Base-by-base conservation (phyloP, 2,329 filamentous ascomycete species). In the Aspergillus eucalypticola region DNA sequence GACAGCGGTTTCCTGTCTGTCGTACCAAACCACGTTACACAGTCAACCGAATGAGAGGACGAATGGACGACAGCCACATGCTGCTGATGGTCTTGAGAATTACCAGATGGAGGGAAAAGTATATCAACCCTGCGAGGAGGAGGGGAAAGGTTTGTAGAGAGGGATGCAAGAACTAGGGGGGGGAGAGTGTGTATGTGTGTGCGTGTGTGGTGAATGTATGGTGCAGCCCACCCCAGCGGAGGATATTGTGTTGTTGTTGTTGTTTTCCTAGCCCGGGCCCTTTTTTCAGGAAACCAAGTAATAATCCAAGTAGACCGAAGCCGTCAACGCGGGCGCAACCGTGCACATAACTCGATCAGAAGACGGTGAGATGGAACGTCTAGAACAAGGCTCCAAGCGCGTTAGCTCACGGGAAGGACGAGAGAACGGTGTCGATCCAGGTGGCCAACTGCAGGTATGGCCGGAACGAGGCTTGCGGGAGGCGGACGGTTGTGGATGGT, bases 31-130 rank as follows among this genome's bases (percentile, higher is more conserved):
- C 62, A 71, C 62, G 70, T 74, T 76, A 76, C 73, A 73, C 72
- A 64, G 65, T 63, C 60, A 65, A 71, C 50, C 60, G 54, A 67
- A 60, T 64, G 64, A 64, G 57, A 62, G 63, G 66, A 66, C 71
- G 68, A 75, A 74, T 73, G 68, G 64, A 67, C 67, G 67, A 69
- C 64, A 62, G 68, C 69, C 73, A 75, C 73, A 75, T 75, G 72
- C 72, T 73, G 71, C n/a, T 27, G 41, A 60, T 49, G 58, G 56
- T 46, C 50, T 53, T 49, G 27, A 63, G 53, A 15, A 59, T 59
- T 56, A 54, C 54, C 54, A 49, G 54, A 53, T 25, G 58, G 52
- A 46, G 46, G 46, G 27, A 48, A 50, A 54, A 50, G 19, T 29
- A 23, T 59, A 55, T 38, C 29, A 38, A 35, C 38, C 21, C 23